phyloP scores from a whole-genome alignment of 2,329 filamentous ascomycete species.

The Endoconidiophora polonica region DNA sequence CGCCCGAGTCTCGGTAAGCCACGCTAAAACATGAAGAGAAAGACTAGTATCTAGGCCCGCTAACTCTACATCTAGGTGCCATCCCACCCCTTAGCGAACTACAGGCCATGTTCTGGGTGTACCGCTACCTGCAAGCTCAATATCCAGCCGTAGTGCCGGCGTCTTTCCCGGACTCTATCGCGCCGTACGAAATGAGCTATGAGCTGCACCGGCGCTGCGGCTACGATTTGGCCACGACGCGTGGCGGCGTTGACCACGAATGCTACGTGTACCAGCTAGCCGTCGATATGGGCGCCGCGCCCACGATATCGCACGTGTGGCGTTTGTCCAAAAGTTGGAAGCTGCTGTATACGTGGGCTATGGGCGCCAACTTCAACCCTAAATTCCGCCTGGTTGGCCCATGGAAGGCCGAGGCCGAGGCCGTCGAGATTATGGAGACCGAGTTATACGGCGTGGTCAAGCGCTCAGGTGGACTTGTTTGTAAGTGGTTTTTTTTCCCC shows the following conservation, averaged over 20 bases:
- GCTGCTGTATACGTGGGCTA: slow-evolving; percentile 27
- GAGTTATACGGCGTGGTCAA: slow-evolving; percentile 26
- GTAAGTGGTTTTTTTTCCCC: slow-evolving; percentile 17
- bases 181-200: slow-evolving; percentile 25
- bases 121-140: slow-evolving; percentile 22
- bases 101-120: slow-evolving; percentile 31
- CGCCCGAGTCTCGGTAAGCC: slow-evolving; percentile 25
- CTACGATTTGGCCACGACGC: slow-evolving; percentile 21
- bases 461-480: slow-evolving; percentile 22
- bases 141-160: slow-evolving; percentile 16
- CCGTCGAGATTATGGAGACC: slow-evolving; percentile 23
- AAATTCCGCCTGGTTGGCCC: slow-evolving; percentile 32
- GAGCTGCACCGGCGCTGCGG: slow-evolving; percentile 21
- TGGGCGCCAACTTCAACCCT: slow-evolving; percentile 31
- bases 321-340: slow-evolving; percentile 16
- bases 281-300: slow-evolving; percentile 28
- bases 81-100: slow-evolving; percentile 33
- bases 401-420: slow-evolving; percentile 24
- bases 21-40: not conserved
- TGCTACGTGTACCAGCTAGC: slow-evolving; percentile 33
- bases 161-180: slow-evolving; percentile 16
- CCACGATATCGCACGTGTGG: slow-evolving; percentile 22
- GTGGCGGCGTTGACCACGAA: slow-evolving; percentile 31
- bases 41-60: not conserved
- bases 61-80: slow-evolving; percentile 19